Base-by-base conservation (phyloP, 495 filamentous ascomycete species). In the Penicillium ucsense region DNA sequence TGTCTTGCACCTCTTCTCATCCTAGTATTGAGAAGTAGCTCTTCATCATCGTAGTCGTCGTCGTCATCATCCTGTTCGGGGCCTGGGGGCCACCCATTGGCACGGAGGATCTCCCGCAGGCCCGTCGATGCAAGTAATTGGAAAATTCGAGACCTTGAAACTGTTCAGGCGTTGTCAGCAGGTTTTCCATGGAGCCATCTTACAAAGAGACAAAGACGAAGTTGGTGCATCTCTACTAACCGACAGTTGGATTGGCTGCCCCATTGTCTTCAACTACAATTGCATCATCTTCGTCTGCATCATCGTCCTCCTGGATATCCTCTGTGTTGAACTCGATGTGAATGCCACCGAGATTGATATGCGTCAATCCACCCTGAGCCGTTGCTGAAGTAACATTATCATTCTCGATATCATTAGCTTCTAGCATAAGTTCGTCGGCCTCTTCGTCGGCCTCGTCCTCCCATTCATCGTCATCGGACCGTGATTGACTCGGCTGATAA, bases 401-500 rank as follows among this genome's bases (percentile, higher is more conserved):
- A 20, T 43, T 72, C 51, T 64, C 52, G 28, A 51, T 43, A 34
- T 49, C 34, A 5, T 40, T 47, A 29, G 20, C 20, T 20, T 20
- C 20, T 20, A 52, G 70, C 52, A 66, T 76, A 71, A 68, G 74
- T 56, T 77, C 75, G 50, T 74, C 65, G 54, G 79, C 72, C 33
- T 72, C 70, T 11, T 74, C 72, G 8, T 69, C 54, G 28, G 38
- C 56, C 46, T 58, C 52, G 40, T 57, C 50, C 39, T 55, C 56
- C 47, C 45, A 53, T 30, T 44, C 53, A 39, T 56, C 53, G 10
- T 54, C 52, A 6, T 47, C 47, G 31, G 41, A 45, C 6, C 42
- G 31, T 8, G 52, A 51, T 33, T 11, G 8, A 8, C 63, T 62
- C 8, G 59, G 50, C 31, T 55, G 45, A 41, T 53, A 62, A 27